These are phyloP conservation scores for Citrus unshiu DNA, from an alignment of 345 rosid species.

Conservation along the genomic window DNA sequence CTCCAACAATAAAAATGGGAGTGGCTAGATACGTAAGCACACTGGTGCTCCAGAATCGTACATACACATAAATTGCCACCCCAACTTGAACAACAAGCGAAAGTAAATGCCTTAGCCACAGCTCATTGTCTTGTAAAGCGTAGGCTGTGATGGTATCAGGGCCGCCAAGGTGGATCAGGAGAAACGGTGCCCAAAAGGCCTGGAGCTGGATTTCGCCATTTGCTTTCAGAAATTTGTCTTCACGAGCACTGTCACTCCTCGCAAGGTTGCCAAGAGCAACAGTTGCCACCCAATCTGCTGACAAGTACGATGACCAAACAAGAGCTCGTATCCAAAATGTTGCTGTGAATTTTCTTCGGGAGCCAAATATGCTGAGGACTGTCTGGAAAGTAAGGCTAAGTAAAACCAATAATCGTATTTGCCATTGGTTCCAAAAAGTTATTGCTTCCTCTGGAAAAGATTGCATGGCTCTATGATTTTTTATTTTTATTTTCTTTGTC, in stretches of 20 bases:
- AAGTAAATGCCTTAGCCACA: constrained; percentile 38
- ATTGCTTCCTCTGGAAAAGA: not conserved
- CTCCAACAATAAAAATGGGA: constrained; percentile 19
- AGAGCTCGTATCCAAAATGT: not conserved
- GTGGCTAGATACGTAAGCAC: constrained; percentile 8
- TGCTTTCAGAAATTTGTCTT: not conserved
- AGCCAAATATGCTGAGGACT: constrained; percentile 5
- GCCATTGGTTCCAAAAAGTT: constrained; percentile 17
- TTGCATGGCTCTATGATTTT: not conserved
- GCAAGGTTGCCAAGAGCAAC: constrained; percentile 14
- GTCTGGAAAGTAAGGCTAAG: constrained; percentile 20
- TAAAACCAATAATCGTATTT: not conserved
- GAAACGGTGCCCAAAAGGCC: constrained; percentile 36
- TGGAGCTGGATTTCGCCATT: constrained; percentile 7
- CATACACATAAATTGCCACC: constrained; percentile 18
- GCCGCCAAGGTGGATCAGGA: constrained; percentile 40
- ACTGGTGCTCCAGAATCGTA: constrained; percentile 1
- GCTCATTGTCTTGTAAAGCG: constrained; percentile 34
- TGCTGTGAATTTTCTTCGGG: constrained; percentile 1
- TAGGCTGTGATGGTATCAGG: constrained; percentile 36
- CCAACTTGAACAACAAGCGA: constrained; percentile 16
- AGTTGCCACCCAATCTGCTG: constrained; percentile 18
- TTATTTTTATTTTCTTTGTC: too few relatives aligned
- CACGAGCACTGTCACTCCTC: too few relatives aligned
- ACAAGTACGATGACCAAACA: constrained; percentile 21